Conservation (phyloP, 1,284 basidiomycete genomes). For the Apiotrichum mycotoxinovorans region DNA sequence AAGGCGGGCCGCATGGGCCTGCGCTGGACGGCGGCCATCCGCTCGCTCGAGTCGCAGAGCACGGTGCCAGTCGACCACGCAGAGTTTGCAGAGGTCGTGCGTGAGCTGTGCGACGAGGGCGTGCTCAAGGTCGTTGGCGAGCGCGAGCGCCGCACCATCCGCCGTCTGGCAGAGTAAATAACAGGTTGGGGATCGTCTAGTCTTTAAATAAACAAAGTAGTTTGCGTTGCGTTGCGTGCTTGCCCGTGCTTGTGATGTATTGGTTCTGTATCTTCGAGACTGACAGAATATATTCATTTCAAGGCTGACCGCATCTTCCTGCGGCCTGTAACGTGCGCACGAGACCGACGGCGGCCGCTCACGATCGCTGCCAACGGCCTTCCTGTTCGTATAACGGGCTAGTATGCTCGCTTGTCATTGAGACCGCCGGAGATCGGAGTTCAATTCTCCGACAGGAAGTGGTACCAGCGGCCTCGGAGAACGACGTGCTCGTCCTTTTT, state of each 20-base stretch:
- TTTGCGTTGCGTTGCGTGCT: background rate
- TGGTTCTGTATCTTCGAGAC: background rate
- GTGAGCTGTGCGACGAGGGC: conserved; percentile 73
- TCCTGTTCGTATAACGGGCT: too few species aligned
- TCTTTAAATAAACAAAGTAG: background rate
- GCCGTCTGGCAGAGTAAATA: conserved; percentile 27
- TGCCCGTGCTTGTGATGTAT: background rate
- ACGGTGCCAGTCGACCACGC: conserved; percentile 67
- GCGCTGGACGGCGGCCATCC: conserved; percentile 73
- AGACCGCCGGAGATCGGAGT: too few species aligned
- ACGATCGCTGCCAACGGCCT: too few species aligned
- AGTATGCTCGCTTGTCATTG: too few species aligned
- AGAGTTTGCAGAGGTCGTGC: conserved; percentile 80
- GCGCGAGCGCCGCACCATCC: conserved; percentile 74
- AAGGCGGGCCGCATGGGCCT: conserved; percentile 62
- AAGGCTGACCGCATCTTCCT: too few species aligned
- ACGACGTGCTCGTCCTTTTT: too few species aligned
- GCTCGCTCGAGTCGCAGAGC: conserved; percentile 71
- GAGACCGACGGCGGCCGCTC: too few species aligned
- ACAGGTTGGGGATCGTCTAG: background rate
- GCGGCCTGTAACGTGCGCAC: too few species aligned
- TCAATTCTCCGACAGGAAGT: too few species aligned
- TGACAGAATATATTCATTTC: too few species aligned
- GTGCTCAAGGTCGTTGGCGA: conserved; percentile 78
- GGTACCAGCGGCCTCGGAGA: too few species aligned